Percentiles rank a stretch among this genome's conserved stretches.
These are phyloP conservation scores for Chrysanthemum makinoi DNA, from an alignment of 129 eudicot species.

Conservation along the genomic window DNA sequence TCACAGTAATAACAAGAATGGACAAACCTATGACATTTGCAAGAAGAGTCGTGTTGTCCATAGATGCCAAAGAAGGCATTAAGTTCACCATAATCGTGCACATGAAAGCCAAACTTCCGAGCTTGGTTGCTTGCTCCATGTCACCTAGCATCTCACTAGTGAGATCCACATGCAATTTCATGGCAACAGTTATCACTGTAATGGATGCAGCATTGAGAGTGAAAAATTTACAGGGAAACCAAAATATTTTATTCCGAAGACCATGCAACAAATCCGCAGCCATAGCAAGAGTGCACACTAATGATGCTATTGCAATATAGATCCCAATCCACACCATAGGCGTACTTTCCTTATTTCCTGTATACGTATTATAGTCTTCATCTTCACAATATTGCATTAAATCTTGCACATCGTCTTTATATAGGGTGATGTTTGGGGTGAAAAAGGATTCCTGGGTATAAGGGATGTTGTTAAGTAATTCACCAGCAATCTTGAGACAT, in stretches of 20 bases:
- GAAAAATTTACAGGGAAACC: constrained; percentile 46
- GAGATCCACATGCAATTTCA: constrained; percentile 47
- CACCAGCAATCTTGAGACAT: too few species aligned
- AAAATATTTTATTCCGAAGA: constrained; percentile 19
- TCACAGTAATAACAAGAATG: constrained; percentile 33
- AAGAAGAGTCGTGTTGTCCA: constrained; percentile 25
- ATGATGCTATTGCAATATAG: constrained; percentile 42
- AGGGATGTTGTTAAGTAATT: too few species aligned
- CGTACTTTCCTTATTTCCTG: neutral
- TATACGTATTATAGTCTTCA: too few species aligned
- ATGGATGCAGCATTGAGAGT: constrained; percentile 42
- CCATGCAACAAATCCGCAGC: constrained; percentile 38
- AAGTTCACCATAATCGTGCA: constrained; percentile 35
- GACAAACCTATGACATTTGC: constrained; percentile 35
- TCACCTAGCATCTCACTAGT: constrained; percentile 15
- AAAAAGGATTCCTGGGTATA: too few species aligned
- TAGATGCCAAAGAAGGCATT: constrained; percentile 38
- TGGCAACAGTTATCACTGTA: constrained; percentile 32
- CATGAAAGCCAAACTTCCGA: constrained; percentile 32
- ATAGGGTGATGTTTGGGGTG: too few species aligned
- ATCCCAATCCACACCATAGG: constrained; percentile 48
- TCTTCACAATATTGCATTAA: too few species aligned
- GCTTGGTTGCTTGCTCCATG: constrained; percentile 22
- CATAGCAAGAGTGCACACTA: constrained; percentile 36
- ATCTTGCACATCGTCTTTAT: too few species aligned